Evolutionary conservation across 495 filamentous ascomycete genomes (phyloP).

Genomic region (Hyaloscypha hepaticicola): DNA sequence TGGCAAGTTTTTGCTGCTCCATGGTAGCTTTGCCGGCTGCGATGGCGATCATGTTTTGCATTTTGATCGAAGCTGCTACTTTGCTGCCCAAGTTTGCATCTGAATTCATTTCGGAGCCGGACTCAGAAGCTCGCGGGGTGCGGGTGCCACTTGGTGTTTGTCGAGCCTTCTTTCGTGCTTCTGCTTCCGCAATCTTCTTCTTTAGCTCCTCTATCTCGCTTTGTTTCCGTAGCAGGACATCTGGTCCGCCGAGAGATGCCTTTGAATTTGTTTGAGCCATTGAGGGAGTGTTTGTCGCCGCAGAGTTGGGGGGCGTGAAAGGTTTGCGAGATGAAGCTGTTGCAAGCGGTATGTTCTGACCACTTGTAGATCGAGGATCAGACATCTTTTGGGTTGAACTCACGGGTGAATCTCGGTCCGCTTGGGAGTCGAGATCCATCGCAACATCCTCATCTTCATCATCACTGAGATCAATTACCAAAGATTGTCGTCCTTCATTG

Average conservation of each 20-base stretch:
- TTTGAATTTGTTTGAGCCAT: slow-evolving; percentile 16
- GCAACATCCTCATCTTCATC: slow-evolving; percentile 37
- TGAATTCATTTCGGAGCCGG: background rate
- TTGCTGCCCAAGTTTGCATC: slow-evolving; percentile 13
- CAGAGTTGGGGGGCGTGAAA: slow-evolving; percentile 36
- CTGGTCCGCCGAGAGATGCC: slow-evolving; percentile 34
- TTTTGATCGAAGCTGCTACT: slow-evolving; percentile 26
- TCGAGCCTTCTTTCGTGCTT: slow-evolving; percentile 55
- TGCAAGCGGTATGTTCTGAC: slow-evolving; percentile 47
- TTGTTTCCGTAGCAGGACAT: slow-evolving; percentile 63
- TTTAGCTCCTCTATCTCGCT: slow-evolving; percentile 73
- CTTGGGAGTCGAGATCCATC: slow-evolving; percentile 34
- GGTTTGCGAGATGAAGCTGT: slow-evolving; percentile 38
- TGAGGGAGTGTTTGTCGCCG: slow-evolving; percentile 42
- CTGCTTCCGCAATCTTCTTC: slow-evolving; percentile 72
- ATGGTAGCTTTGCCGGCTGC: slow-evolving; percentile 15
- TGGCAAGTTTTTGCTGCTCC: slow-evolving; percentile 20
- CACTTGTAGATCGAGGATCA: slow-evolving; percentile 34
- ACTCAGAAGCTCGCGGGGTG: slow-evolving; percentile 20
- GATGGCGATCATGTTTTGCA: slow-evolving; percentile 20
- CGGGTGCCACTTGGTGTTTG: slow-evolving; percentile 25
- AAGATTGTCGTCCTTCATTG: slow-evolving; percentile 35
- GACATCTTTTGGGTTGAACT: slow-evolving; percentile 19
- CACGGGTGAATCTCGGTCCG: slow-evolving; percentile 43
- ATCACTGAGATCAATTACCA: slow-evolving; percentile 79